Base-by-base conservation (phyloP, 805 yeast genomes). In the Martiniozyma abietophila region DNA sequence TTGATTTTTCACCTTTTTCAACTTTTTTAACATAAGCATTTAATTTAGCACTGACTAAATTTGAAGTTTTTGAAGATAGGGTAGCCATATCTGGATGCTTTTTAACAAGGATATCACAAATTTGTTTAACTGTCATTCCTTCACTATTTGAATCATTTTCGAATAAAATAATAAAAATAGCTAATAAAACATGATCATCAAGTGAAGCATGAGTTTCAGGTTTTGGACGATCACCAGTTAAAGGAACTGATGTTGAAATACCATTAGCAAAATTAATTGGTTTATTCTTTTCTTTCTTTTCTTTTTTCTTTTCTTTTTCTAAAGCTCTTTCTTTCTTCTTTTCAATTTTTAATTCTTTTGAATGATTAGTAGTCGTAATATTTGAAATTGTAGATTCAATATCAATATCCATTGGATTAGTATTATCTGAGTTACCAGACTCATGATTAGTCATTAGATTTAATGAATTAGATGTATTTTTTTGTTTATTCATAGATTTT, bases 81-180 rank as follows among this genome's bases (percentile, higher is more conserved):
- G 74, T 80, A 4, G 86, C 81, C 86, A 81, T 82, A 32, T 80
- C 86, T 1, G 94, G 94, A 53, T 82, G 89, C 46, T 72, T 69
- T 36, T 75, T 83, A 32, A 76, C 62, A 31, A 82, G 62, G 38
- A 77, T 69, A 54, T 82, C 94, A 58, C 94, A 82, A 39, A 82
- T 71, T 52, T 82, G 94, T 51, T 82, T 82, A 21, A 82, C 94
- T n/a, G 94, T 82, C 86, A 82, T 80, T 44, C 94, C 94, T 40
- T 68, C 65, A 32, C 81, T 78, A 34, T 68, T 69, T 1, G 77
- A 59, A 51, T 82, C 94, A 42, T 69, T 63, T 40, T 79, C 88
- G 55, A 62, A 79, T 38, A 82, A 56, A 32, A 81, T 80, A 38
- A 73, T 68, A 50, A 82, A 80, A 36, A 82, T 82, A 5, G 88